Conservation (phyloP, 2,329 filamentous ascomycete species). For the Fusarium nurragi region DNA sequence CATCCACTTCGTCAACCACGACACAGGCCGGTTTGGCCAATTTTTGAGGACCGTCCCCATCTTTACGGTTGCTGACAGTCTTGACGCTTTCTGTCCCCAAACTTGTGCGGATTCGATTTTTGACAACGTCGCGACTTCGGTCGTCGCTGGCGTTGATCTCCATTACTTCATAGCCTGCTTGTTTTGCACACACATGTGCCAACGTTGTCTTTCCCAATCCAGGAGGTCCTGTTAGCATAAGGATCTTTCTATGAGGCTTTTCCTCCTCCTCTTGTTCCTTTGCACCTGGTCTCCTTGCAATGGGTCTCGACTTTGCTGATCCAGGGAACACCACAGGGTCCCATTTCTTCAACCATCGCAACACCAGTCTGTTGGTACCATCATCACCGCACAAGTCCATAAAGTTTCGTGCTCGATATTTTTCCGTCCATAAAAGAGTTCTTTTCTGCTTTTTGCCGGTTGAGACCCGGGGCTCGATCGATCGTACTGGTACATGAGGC, state of each 20-base stretch:
- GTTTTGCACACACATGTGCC: constrained; percentile 92
- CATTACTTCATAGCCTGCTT: constrained; percentile 95
- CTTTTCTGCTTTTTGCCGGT: constrained; percentile 55
- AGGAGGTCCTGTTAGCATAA: constrained; percentile 90
- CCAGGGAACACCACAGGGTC: constrained; percentile 92
- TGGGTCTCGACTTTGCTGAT: constrained; percentile 66
- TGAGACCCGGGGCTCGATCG: constrained; percentile 52
- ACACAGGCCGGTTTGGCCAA: constrained; percentile 89
- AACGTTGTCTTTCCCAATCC: constrained; percentile 96
- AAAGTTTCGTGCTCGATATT: constrained; percentile 92
- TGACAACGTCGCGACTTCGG: constrained; percentile 87
- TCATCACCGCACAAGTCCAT: constrained; percentile 96
- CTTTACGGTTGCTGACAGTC: constrained; percentile 69
- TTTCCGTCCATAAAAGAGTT: constrained; percentile 90
- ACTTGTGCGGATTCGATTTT: constrained; percentile 88
- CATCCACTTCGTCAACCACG: constrained; percentile 95
- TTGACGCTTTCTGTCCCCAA: constrained; percentile 95
- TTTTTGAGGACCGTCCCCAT: constrained; percentile 68
- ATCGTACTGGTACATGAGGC: constrained; percentile 52
- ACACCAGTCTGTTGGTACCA: constrained; percentile 86
- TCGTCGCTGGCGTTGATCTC: constrained; percentile 99
- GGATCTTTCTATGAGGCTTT: constrained; percentile 83
- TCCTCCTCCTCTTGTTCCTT: constrained; percentile 69
- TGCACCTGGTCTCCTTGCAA: constrained; percentile 53
- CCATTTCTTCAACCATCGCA: constrained; percentile 95